A percentile compares a stretch with the other conserved stretches of the same genome.
These are phyloP conservation scores for Narthecium ossifragum DNA, from an alignment of 106 monocot species.

Conservation along the genomic window DNA sequence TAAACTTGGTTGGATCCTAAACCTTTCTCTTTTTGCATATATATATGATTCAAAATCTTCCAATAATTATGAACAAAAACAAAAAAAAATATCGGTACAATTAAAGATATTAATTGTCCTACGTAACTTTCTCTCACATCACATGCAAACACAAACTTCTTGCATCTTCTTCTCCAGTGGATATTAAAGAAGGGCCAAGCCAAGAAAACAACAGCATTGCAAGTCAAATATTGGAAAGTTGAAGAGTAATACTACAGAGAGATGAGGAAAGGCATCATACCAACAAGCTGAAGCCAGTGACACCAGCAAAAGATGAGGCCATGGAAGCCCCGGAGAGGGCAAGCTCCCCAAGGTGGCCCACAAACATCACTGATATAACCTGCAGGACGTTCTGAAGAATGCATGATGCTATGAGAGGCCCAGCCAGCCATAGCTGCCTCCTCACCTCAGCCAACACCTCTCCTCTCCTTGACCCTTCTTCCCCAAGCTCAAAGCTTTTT, in stretches of 20 bases:
- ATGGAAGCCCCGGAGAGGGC: conserved; percentile 51
- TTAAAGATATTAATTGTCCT: no score
- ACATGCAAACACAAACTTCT: no score
- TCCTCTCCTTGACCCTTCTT: neutral
- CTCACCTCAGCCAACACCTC: conserved; percentile 22
- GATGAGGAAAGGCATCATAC: conserved; percentile 14
- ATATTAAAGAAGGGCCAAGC: no score
- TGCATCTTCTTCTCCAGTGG: no score
- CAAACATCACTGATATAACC: conserved; percentile 53
- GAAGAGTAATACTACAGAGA: neutral
- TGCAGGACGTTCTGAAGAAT: conserved; percentile 36
- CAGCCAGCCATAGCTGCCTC: conserved; percentile 32
- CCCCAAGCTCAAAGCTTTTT: neutral
- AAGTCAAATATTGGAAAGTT: no score
- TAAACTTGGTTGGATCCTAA: no score
- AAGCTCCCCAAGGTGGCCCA: conserved; percentile 60
- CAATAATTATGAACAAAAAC: no score
- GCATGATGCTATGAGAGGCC: conserved; percentile 35
- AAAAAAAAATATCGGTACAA: no score
- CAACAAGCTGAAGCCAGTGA: conserved; percentile 48
- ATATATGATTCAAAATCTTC: no score
- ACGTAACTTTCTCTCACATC: no score
- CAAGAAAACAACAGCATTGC: no score
- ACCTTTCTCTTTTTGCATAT: no score
- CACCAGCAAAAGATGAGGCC: conserved; percentile 56